A percentile compares a stretch with the other conserved stretches of the same genome.
These are phyloP conservation scores for Fusarium hostae DNA, from an alignment of 2,329 filamentous ascomycete genomes.

Conservation along the genomic window DNA sequence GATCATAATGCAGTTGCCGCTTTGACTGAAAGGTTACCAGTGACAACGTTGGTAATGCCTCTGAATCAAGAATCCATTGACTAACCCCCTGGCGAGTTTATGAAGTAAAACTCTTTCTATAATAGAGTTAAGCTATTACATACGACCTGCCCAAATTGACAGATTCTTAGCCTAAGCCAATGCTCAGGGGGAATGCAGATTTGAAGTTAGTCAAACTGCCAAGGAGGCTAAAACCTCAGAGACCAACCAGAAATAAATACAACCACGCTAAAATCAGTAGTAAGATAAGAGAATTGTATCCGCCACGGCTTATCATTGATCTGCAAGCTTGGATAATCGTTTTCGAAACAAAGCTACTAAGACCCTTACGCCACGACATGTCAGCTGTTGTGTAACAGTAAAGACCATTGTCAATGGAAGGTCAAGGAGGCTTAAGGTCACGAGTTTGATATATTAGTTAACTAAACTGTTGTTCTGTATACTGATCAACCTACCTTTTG, in stretches of 20 bases:
- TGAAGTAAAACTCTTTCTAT: neutral
- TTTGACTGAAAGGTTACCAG: neutral
- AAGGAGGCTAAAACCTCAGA: neutral
- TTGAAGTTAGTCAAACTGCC: neutral
- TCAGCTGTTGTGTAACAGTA: neutral
- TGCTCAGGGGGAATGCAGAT: neutral
- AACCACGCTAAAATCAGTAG: neutral
- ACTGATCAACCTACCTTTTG: neutral
- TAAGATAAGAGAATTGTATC: neutral
- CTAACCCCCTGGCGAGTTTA: neutral
- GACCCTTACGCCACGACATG: neutral
- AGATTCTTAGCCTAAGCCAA: neutral
- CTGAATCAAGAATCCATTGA: neutral
- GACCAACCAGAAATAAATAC: neutral
- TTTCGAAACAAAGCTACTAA: neutral
- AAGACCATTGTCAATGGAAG: neutral
- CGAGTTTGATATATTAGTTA: neutral
- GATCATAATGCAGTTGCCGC: accelerated
- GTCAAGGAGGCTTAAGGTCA: neutral
- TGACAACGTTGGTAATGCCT: accelerated
- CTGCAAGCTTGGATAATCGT: neutral
- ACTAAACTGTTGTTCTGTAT: neutral
- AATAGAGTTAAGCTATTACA: neutral
- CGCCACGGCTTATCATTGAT: neutral
- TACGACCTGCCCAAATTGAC: neutral